Evolutionary conservation across 495 filamentous ascomycete genomes (phyloP).

Genomic region (Penicillium mononematosum): DNA sequence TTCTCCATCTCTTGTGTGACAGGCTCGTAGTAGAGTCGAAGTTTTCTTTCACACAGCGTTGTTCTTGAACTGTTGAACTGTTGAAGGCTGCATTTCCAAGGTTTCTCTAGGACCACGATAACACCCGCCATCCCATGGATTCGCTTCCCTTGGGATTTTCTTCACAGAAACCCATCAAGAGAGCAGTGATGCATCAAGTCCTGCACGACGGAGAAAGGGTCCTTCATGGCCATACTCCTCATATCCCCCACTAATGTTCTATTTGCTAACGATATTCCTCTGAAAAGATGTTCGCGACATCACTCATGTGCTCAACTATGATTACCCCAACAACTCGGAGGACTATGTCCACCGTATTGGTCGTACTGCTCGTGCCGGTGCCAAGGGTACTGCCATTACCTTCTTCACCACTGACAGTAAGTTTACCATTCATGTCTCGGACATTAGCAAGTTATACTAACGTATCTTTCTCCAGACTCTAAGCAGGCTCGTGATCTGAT

Average conservation of each 20-base stretch:
- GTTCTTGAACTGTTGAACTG: constrained; percentile 71
- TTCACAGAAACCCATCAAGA: constrained; percentile 61
- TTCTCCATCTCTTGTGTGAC: constrained; percentile 68
- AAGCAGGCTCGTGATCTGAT: constrained; percentile 98
- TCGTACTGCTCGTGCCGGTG: constrained; percentile 88
- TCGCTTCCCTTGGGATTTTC: constrained; percentile 51
- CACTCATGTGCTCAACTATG: constrained; percentile 99
- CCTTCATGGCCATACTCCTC: constrained; percentile 50
- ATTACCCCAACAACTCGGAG: constrained; percentile 99
- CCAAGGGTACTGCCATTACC: constrained; percentile 85
- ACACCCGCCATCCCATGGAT: constrained; percentile 55
- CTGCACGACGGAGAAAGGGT: constrained; percentile 61
- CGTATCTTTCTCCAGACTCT: constrained; percentile 59
- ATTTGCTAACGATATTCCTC: constrained; percentile 71
- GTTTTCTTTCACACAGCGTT: constrained; percentile 50
- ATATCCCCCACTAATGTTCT: constrained; percentile 41
- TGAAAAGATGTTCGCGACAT: constrained; percentile 99
- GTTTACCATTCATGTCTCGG: constrained; percentile 36
- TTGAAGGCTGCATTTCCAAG: constrained; percentile 65
- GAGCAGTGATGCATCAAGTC: constrained; percentile 70
- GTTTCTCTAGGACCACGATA: constrained; percentile 72
- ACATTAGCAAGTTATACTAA: constrained; percentile 32
- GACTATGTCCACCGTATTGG: constrained; percentile 98
- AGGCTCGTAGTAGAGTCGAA: constrained; percentile 71
- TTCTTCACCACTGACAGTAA: constrained; percentile 98